Conservation (phyloP, 2,329 filamentous ascomycete genomes). For the Cladosporium sp. region DNA sequence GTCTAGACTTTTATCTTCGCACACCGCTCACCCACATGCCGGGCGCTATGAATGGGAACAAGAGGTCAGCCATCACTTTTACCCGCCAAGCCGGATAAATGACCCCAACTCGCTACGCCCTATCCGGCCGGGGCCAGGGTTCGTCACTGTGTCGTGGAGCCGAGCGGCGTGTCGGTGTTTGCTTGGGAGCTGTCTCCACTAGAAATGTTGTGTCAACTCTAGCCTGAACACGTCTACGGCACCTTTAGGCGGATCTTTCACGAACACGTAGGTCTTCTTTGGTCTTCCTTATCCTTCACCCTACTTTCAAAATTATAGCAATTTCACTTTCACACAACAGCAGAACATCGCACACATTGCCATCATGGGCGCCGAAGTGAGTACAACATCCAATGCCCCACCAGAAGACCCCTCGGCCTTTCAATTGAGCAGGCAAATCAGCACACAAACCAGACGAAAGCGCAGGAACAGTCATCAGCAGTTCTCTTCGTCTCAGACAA, state of each 20-base stretch:
- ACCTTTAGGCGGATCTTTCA: background rate
- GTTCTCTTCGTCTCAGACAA: no score
- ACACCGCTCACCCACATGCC: background rate
- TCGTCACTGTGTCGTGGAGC: background rate
- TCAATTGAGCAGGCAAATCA: background rate
- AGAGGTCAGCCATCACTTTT: background rate
- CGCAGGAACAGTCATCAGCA: background rate
- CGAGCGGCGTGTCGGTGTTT: background rate
- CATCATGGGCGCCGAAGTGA: conserved; percentile 3
- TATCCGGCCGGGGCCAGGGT: background rate
- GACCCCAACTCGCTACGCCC: background rate
- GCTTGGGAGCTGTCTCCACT: background rate
- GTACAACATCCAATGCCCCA: background rate
- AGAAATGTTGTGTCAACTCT: background rate
- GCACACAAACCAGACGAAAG: background rate
- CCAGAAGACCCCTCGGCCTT: background rate
- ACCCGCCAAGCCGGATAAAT: conserved; percentile 1
- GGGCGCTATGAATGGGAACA: background rate
- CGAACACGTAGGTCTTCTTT: background rate
- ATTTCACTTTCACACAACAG: background rate
- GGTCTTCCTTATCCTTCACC: background rate
- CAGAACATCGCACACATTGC: background rate
- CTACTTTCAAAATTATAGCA: background rate
- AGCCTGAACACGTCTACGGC: background rate
- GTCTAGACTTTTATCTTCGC: background rate